phyloP scores from a whole-genome alignment of 2,329 filamentous ascomycete genomes.

The Scortechinia acanthostroma region DNA sequence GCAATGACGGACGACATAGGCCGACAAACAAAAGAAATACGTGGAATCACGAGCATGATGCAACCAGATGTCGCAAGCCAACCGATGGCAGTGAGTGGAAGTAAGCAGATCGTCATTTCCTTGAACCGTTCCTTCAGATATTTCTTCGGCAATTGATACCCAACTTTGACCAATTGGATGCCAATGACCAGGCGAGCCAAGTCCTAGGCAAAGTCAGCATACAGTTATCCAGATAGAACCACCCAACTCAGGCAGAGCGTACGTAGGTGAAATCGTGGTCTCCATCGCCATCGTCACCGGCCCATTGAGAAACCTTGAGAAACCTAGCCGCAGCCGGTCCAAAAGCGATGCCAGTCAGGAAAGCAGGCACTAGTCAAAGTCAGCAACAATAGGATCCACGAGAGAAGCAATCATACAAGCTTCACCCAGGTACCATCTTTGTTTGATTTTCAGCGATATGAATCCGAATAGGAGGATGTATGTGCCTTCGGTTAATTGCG shows the following conservation, averaged over 20 bases:
- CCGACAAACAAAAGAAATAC: conserved; percentile 31
- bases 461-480: conserved; percentile 40
- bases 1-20: neutral
- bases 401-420: too few relatives aligned
- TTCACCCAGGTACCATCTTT: conserved; percentile 43
- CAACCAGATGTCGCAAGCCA: conserved; percentile 51
- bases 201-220: conserved; percentile 38
- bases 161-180: conserved; percentile 55
- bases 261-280: neutral
- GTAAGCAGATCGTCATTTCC: conserved; percentile 42
- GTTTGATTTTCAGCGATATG: conserved; percentile 42
- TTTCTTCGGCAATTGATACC: conserved; percentile 50
- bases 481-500: conserved; percentile 18
- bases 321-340: conserved; percentile 46
- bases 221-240: conserved; percentile 14
- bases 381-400: too few relatives aligned
- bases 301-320: conserved; percentile 33
- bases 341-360: conserved; percentile 41
- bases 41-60: conserved; percentile 43
- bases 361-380: conserved; percentile 48
- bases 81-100: conserved; percentile 56
- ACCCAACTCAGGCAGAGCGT: conserved; percentile 13
- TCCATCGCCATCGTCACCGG: neutral
- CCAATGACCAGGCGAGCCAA: conserved; percentile 53
- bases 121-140: conserved; percentile 40